Conservation (phyloP, 495 filamentous ascomycete species). For the Bombardia bombarda region DNA sequence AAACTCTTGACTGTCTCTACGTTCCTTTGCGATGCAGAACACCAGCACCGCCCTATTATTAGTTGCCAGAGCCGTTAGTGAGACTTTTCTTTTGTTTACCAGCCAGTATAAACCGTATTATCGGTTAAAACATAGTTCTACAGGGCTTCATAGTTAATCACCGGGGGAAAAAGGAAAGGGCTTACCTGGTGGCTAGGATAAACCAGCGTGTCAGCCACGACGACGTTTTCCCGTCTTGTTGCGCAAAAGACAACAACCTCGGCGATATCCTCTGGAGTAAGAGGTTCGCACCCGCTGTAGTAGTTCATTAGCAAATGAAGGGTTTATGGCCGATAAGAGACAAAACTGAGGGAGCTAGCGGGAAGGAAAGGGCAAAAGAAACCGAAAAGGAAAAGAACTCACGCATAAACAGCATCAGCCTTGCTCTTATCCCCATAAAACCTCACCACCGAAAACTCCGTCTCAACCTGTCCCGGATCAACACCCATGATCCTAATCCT, state of each 20-base stretch:
- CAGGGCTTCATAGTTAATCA: not conserved
- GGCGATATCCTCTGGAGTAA: conserved; percentile 91
- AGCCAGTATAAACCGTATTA: too few species aligned
- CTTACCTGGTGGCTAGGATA: conserved; percentile 82
- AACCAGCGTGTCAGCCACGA: conserved; percentile 84
- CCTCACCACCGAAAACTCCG: conserved; percentile 92
- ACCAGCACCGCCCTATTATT: not conserved
- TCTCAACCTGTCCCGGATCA: conserved; percentile 96
- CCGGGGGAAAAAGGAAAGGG: not conserved
- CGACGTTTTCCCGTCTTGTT: conserved; percentile 85
- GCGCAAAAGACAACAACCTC: conserved; percentile 91
- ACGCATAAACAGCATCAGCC: conserved; percentile 94
- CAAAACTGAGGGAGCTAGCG: not conserved
- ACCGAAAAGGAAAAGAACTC: conserved; percentile 27
- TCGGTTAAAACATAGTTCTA: not conserved
- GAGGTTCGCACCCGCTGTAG: conserved; percentile 70
- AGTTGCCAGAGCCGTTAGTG: not conserved
- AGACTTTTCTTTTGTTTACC: too few species aligned
- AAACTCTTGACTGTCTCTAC: too few species aligned
- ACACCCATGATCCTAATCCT: conserved; percentile 86
- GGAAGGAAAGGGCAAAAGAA: not conserved
- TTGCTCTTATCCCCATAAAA: conserved; percentile 90
- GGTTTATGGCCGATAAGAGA: not conserved
- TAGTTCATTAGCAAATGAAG: not conserved
- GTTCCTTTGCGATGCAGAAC: not conserved